Conservation (phyloP, 2,329 filamentous ascomycete genomes). For the Exophiala sideris region DNA sequence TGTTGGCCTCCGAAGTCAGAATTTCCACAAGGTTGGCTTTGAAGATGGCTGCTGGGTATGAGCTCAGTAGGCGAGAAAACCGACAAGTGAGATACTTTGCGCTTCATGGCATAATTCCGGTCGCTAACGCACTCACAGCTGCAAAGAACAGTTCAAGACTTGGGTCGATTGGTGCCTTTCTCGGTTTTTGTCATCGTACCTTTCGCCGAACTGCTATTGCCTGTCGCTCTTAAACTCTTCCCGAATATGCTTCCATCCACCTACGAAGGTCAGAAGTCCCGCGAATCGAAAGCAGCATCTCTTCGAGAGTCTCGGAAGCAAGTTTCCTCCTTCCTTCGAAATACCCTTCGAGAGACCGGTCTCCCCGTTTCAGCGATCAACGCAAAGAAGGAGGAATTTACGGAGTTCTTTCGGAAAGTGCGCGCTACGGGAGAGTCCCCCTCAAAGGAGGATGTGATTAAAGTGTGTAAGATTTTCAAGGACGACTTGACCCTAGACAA, state of each 20-base stretch:
- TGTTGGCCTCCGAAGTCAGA: constrained; percentile 84
- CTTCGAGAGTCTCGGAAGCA: constrained; percentile 87
- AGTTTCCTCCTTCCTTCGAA: constrained; percentile 83
- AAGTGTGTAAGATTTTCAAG: constrained; percentile 98
- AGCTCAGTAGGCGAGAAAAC: constrained; percentile 88
- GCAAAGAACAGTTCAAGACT: constrained; percentile 86
- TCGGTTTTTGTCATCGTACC: constrained; percentile 96
- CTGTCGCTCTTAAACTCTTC: constrained; percentile 89
- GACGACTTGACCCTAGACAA: constrained; percentile 97
- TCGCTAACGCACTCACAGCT: constrained; percentile 48
- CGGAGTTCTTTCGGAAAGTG: constrained; percentile 95
- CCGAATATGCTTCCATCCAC: constrained; percentile 97
- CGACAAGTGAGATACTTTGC: constrained; percentile 58
- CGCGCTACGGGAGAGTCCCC: constrained; percentile 86
- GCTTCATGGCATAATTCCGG: background rate
- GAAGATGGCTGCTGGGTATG: constrained; percentile 98
- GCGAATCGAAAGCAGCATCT: constrained; percentile 79
- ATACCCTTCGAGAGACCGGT: constrained; percentile 89
- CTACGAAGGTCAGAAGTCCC: constrained; percentile 87
- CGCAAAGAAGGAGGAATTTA: constrained; percentile 88
- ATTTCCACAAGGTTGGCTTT: constrained; percentile 88
- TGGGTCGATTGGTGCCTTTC: constrained; percentile 89
- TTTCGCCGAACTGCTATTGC: constrained; percentile 81
- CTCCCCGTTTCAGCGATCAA: constrained; percentile 79
- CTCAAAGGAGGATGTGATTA: constrained; percentile 87